These are phyloP conservation scores for Pichia terricola DNA, from an alignment of 1,139 yeast species.

Conservation along the genomic window DNA sequence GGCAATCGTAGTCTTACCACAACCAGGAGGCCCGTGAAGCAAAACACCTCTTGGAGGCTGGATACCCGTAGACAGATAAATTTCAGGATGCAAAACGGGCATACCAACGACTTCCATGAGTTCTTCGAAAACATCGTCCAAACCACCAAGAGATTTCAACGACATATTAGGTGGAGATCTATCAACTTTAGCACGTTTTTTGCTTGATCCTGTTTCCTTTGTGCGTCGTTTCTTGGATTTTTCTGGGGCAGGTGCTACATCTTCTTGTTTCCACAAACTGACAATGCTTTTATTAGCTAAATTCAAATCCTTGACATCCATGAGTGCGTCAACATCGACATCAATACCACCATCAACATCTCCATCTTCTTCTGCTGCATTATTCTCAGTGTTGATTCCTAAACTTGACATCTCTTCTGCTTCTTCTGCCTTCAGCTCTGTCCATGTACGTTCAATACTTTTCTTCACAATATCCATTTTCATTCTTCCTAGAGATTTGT, in stretches of 20 bases:
- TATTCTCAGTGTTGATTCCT: constrained; percentile 24
- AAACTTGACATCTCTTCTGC: constrained; percentile 22
- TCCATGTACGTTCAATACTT: constrained; percentile 32
- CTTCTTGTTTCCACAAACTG: constrained; percentile 46
- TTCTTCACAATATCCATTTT: constrained; percentile 43
- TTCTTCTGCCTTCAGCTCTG: constrained; percentile 24
- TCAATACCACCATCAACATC: constrained; percentile 33
- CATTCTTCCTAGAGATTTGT: constrained; percentile 55
- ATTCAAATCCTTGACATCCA: constrained; percentile 55
- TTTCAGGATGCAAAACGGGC: constrained; percentile 91
- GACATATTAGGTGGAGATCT: constrained; percentile 63
- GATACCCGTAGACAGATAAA: constrained; percentile 77
- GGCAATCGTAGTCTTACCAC: constrained; percentile 96
- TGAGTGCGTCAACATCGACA: constrained; percentile 29
- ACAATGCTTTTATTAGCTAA: constrained; percentile 70
- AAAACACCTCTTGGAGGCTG: constrained; percentile 97
- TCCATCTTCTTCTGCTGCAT: constrained; percentile 8
- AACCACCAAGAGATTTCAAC: constrained; percentile 77
- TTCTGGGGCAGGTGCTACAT: not conserved
- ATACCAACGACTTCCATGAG: constrained; percentile 83
- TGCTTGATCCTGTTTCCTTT: constrained; percentile 22
- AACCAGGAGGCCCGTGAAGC: constrained; percentile 97
- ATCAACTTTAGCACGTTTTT: constrained; percentile 39
- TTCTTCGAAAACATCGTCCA: constrained; percentile 74
- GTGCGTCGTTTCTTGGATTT: constrained; percentile 26